phyloP scores from a whole-genome alignment of 768 basidiomycete species.

The Coprinopsis sp. region DNA sequence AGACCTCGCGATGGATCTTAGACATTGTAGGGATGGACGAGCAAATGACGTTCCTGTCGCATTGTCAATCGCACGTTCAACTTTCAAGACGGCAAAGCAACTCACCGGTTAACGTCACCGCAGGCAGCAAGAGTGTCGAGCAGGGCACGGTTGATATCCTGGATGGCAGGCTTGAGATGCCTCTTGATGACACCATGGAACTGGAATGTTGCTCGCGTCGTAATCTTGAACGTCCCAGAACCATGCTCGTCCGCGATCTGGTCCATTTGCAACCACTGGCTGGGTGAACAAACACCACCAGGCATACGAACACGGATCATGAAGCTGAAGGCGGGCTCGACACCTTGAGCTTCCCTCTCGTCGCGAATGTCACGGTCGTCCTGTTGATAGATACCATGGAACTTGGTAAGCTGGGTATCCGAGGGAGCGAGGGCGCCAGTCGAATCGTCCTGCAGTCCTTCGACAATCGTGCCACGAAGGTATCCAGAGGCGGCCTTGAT shows the following conservation, averaged over 20 bases:
- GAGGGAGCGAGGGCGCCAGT: conserved; percentile 90
- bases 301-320: conserved; percentile 99
- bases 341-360: conserved; percentile 86
- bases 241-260: conserved; percentile 95
- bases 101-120: conserved; percentile 92
- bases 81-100: background rate
- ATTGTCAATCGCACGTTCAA: background rate
- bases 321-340: conserved; percentile 94
- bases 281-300: conserved; percentile 87
- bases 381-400: conserved; percentile 95
- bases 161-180: conserved; percentile 93
- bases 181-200: conserved; percentile 99
- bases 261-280: conserved; percentile 95
- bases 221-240: conserved; percentile 92
- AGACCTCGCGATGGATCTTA: conserved; percentile 79
- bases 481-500: conserved; percentile 96
- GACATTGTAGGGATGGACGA: conserved; percentile 89
- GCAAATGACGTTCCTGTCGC: conserved; percentile 85
- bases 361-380: conserved; percentile 99
- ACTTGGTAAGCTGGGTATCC: conserved; percentile 95
- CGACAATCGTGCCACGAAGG: conserved; percentile 90
- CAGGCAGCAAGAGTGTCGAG: conserved; percentile 97
- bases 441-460: conserved; percentile 79
- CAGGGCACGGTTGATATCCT: conserved; percentile 86
- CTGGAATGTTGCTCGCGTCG: conserved; percentile 97